Conservation (phyloP, 768 basidiomycete species). For the Boletus rufocinnamomeus region DNA sequence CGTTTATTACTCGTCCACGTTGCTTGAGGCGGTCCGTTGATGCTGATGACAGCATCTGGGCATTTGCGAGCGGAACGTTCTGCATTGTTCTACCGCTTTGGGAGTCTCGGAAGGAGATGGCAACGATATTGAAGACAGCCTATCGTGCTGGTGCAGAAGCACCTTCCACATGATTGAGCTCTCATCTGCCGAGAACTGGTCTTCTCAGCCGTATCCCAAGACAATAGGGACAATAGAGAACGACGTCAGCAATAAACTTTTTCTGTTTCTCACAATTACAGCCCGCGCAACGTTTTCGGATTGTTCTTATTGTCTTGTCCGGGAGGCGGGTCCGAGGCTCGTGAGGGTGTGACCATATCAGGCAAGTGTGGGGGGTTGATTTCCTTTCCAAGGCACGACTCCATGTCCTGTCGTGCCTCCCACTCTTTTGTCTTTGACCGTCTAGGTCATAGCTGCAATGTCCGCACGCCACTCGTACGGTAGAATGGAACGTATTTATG, state of each 20-base stretch:
- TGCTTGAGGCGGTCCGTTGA: conserved; percentile 4
- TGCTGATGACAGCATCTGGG: conserved; percentile 35
- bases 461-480: conserved; percentile 11
- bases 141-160: conserved; percentile 7
- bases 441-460: conserved; percentile 13
- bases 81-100: conserved; percentile 40
- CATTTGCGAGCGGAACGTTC: conserved; percentile 38
- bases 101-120: conserved; percentile 40
- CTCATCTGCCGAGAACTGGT: conserved; percentile 6
- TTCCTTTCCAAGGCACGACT: conserved; percentile 3
- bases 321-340: conserved; percentile 2
- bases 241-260: conserved; percentile 9
- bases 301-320: conserved; percentile 30
- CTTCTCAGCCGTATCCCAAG: conserved; percentile 1
- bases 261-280: conserved; percentile 18
- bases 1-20: neutral
- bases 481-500: conserved; percentile 30
- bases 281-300: conserved; percentile 10
- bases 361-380: conserved; percentile 8
- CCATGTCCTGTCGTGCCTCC: neutral
- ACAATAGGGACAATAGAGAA: conserved; percentile 33
- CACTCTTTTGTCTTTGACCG: conserved; percentile 35
- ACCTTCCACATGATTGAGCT: neutral
- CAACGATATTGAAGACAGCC: conserved; percentile 20
- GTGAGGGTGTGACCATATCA: neutral